Percentiles rank a stretch among this genome's conserved stretches.
These are phyloP conservation scores for Clathrospora elynae DNA, from an alignment of 2,329 filamentous ascomycete species.

Conservation along the genomic window DNA sequence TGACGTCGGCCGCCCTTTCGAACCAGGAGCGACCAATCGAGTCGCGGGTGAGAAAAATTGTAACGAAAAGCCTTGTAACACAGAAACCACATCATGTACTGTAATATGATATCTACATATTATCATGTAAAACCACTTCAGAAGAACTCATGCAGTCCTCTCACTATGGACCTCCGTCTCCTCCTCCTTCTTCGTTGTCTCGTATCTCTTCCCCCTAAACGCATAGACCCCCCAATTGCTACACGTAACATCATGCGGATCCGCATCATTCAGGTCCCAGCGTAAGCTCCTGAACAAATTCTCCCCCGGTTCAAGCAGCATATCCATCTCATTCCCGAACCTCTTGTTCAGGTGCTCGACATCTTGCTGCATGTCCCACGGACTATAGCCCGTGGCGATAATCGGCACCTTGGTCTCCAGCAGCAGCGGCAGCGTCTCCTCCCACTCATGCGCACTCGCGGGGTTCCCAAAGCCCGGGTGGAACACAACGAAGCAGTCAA, in stretches of 20 bases:
- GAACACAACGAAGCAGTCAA: slow-evolving; percentile 96
- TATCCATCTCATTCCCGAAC: slow-evolving; percentile 86
- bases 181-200: slow-evolving; percentile 63
- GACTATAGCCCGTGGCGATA: slow-evolving; percentile 93
- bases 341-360: slow-evolving; percentile 87
- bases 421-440: slow-evolving; percentile 83
- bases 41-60: too few relatives aligned
- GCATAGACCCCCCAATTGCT: slow-evolving; percentile 98
- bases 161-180: slow-evolving; percentile 44
- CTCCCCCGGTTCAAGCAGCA: slow-evolving; percentile 89
- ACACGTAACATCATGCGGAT: slow-evolving; percentile 90
- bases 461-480: slow-evolving; percentile 96
- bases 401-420: slow-evolving; percentile 96
- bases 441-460: slow-evolving; percentile 91
- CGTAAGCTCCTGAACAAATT: slow-evolving; percentile 91
- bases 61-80: too few relatives aligned
- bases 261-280: slow-evolving; percentile 96
- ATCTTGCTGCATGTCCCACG: slow-evolving; percentile 92
- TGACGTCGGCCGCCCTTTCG: too few relatives aligned
- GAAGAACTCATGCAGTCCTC: slow-evolving; percentile 35
- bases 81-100: too few relatives aligned
- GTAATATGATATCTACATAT: slow-evolving; percentile 9
- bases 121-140: not conserved
- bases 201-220: slow-evolving; percentile 95
- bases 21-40: too few relatives aligned